phyloP scores from a whole-genome alignment of 2,329 filamentous ascomycete genomes.

The Curvularia lunata region DNA sequence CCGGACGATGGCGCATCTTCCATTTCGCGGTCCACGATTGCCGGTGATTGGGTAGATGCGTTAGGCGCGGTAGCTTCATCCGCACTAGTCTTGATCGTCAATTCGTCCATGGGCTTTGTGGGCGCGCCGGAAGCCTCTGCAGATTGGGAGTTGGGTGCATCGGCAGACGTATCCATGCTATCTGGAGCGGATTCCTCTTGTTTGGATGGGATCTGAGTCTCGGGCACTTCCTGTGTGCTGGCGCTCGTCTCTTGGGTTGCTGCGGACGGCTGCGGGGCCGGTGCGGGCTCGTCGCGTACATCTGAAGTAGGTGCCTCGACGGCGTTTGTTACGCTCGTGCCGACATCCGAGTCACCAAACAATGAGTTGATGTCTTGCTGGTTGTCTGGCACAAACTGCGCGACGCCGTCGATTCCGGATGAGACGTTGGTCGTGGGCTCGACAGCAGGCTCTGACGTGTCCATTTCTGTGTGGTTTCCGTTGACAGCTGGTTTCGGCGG shows the following conservation, averaged over 20 bases:
- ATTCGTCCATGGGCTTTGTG: conserved; percentile 45
- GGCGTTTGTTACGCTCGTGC: conserved; percentile 45
- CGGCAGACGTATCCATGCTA: conserved; percentile 37
- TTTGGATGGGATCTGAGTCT: conserved; percentile 33
- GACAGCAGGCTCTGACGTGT: conserved; percentile 29
- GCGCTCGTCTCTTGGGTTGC: conserved; percentile 28
- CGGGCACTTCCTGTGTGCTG: conserved; percentile 41
- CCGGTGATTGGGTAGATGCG: conserved; percentile 31
- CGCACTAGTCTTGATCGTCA: conserved; percentile 37
- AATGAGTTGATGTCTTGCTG: conserved; percentile 51
- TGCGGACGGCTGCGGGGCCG: conserved; percentile 19
- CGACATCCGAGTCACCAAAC: conserved; percentile 42
- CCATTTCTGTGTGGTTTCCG: conserved; percentile 37
- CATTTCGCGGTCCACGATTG: conserved; percentile 45
- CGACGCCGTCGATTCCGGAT: conserved; percentile 52
- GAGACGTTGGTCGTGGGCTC: conserved; percentile 52
- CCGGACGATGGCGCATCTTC: conserved; percentile 49
- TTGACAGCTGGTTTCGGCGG: conserved; percentile 39
- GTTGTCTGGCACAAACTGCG: conserved; percentile 52
- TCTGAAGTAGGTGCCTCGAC: conserved; percentile 51
- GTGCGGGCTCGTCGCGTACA: conserved; percentile 37
- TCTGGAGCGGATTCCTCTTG: conserved; percentile 28
- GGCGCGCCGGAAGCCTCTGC: conserved; percentile 28
- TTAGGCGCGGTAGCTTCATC: conserved; percentile 19
- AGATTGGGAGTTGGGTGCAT: conserved; percentile 22